Percentiles rank a stretch among this genome's conserved stretches.
These are phyloP conservation scores for Fusarium oxysporum DNA, from an alignment of 2,329 filamentous ascomycete species.

Conservation along the genomic window DNA sequence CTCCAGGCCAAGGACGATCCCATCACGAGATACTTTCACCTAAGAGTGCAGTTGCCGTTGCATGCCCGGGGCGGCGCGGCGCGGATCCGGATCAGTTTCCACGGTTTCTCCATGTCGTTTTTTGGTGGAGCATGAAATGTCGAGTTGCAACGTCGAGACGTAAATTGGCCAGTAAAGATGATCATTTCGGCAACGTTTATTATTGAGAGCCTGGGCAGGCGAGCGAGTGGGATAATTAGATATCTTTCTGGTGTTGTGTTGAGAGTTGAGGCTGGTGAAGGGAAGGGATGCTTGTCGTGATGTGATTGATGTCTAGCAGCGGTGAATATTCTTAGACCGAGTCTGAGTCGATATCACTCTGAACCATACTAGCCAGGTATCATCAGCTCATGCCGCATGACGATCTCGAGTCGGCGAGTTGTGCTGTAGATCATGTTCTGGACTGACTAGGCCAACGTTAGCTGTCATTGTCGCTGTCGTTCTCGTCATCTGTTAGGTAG, in stretches of 20 bases:
- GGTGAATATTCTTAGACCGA: constrained; percentile 12
- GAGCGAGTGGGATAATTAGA: neutral
- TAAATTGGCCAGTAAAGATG: constrained; percentile 13
- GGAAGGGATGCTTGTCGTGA: constrained; percentile 18
- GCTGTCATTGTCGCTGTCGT: neutral
- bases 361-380: constrained; percentile 6
- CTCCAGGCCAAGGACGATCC: constrained; percentile 14
- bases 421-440: neutral
- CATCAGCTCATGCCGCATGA: constrained; percentile 10
- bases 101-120: constrained; percentile 6
- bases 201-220: constrained; percentile 8
- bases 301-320: neutral
- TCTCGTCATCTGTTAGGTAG: neutral
- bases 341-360: constrained; percentile 11
- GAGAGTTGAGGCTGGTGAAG: constrained; percentile 1
- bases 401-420: neutral
- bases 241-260: neutral
- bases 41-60: constrained; percentile 32
- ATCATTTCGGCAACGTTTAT: constrained; percentile 9
- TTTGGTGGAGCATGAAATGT: constrained; percentile 7
- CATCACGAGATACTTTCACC: constrained; percentile 47
- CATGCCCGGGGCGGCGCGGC: constrained; percentile 19
- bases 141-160: constrained; percentile 4
- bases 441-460: neutral
- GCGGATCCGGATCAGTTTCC: constrained; percentile 24